These are phyloP conservation scores for Penicillium flavigenum DNA, from an alignment of 495 filamentous ascomycete species.

Conservation along the genomic window DNA sequence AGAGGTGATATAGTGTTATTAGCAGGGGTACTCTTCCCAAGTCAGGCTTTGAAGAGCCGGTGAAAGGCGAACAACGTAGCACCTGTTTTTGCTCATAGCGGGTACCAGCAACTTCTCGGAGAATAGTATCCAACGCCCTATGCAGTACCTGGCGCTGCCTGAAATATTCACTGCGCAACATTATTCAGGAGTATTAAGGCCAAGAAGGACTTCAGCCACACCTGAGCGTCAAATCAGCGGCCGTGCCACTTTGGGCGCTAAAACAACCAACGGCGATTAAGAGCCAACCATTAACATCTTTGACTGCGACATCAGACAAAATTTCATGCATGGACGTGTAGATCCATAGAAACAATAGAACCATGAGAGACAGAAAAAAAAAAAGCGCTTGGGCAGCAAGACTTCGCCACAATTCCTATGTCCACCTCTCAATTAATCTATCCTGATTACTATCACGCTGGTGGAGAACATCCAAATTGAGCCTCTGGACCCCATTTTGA, in stretches of 20 bases:
- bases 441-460: conserved; percentile 36
- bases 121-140: background rate
- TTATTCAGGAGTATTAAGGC: background rate
- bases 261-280: conserved; percentile 5
- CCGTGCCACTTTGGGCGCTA: conserved; percentile 2
- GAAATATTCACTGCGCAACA: conserved; percentile 1
- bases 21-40: background rate
- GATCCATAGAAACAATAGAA: background rate
- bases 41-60: background rate
- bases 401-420: conserved; percentile 4
- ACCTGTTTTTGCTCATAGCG: background rate
- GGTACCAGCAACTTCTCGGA: background rate
- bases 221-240: background rate
- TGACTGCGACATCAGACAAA: background rate
- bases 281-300: conserved; percentile 7
- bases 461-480: conserved; percentile 39
- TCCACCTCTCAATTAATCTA: conserved; percentile 37
- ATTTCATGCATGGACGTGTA: background rate
- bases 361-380: background rate
- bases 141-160: background rate
- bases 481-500: conserved; percentile 35
- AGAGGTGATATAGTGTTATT: background rate
- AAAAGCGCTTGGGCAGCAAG: background rate
- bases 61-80: background rate
- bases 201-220: background rate